These are phyloP conservation scores for Aspergillus clavatus DNA, from an alignment of 2,329 filamentous ascomycete species.

Conservation along the genomic window DNA sequence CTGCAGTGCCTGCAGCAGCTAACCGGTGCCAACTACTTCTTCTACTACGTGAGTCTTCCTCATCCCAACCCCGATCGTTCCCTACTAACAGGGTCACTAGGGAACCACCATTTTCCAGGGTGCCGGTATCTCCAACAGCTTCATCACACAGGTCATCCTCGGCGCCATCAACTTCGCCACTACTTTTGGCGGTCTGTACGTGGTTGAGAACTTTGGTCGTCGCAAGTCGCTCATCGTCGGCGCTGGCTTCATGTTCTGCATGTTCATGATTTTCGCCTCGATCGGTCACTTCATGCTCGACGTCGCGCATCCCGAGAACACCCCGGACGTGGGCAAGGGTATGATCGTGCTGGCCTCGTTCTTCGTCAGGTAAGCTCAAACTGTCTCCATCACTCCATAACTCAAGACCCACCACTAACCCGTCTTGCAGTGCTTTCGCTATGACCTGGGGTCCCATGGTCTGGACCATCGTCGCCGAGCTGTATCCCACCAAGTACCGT, in stretches of 20 bases:
- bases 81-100: too few species aligned
- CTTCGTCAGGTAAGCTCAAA: conserved; percentile 62
- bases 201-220: conserved; percentile 65
- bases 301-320: conserved; percentile 35
- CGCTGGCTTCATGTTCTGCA: conserved; percentile 62
- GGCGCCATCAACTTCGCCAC: conserved; percentile 63
- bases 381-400: too few species aligned
- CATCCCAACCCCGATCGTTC: background rate
- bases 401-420: too few species aligned
- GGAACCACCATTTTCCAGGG: conserved; percentile 49
- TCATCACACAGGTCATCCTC: conserved; percentile 61
- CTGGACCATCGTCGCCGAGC: conserved; percentile 44
- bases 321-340: conserved; percentile 52
- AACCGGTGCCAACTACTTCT: conserved; percentile 44
- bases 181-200: conserved; percentile 62
- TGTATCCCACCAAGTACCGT: conserved; percentile 45
- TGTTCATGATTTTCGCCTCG: conserved; percentile 58
- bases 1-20: conserved; percentile 43
- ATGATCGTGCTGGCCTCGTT: conserved; percentile 70
- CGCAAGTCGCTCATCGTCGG: conserved; percentile 63
- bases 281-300: conserved; percentile 47
- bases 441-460: conserved; percentile 61
- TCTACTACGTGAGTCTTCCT: conserved; percentile 56
- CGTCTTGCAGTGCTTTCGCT: too few species aligned
- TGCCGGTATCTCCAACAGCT: conserved; percentile 60